phyloP scores from a whole-genome alignment of 2,329 filamentous ascomycete species.

The Exophiala aquamarina region DNA sequence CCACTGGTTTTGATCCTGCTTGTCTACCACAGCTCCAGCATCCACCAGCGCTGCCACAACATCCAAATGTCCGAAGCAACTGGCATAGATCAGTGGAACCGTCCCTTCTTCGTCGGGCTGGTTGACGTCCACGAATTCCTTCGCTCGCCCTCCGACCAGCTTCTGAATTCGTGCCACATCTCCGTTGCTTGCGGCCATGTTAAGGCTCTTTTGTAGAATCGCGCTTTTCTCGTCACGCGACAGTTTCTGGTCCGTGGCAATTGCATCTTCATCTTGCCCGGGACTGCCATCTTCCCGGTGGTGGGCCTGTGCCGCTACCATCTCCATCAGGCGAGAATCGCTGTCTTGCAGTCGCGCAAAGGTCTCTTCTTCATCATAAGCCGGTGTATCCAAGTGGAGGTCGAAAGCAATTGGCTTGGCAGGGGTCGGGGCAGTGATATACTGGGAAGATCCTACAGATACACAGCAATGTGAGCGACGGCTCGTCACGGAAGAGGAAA shows the following conservation, averaged over 20 bases:
- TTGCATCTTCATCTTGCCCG: slow-evolving; percentile 75
- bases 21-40: slow-evolving; percentile 84
- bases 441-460: slow-evolving; percentile 82
- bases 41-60: slow-evolving; percentile 82
- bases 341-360: slow-evolving; percentile 67
- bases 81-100: slow-evolving; percentile 94
- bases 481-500: slow-evolving; percentile 10
- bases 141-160: slow-evolving; percentile 72
- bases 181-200: slow-evolving; percentile 95
- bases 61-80: slow-evolving; percentile 92
- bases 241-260: slow-evolving; percentile 72
- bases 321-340: slow-evolving; percentile 87
- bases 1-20: slow-evolving; percentile 95
- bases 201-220: slow-evolving; percentile 80
- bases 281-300: slow-evolving; percentile 63
- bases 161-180: slow-evolving; percentile 78
- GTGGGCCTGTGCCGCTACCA: slow-evolving; percentile 91
- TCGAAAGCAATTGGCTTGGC: slow-evolving; percentile 85
- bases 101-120: slow-evolving; percentile 91
- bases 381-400: slow-evolving; percentile 75
- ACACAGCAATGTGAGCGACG: slow-evolving; percentile 7
- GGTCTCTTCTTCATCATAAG: slow-evolving; percentile 66
- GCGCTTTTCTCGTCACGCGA: slow-evolving; percentile 75
- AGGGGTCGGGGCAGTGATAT: slow-evolving; percentile 80
- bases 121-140: slow-evolving; percentile 78